Evolutionary conservation across 148 eudicot species (phyloP).

Genomic region (Fagopyrum tataricum): DNA sequence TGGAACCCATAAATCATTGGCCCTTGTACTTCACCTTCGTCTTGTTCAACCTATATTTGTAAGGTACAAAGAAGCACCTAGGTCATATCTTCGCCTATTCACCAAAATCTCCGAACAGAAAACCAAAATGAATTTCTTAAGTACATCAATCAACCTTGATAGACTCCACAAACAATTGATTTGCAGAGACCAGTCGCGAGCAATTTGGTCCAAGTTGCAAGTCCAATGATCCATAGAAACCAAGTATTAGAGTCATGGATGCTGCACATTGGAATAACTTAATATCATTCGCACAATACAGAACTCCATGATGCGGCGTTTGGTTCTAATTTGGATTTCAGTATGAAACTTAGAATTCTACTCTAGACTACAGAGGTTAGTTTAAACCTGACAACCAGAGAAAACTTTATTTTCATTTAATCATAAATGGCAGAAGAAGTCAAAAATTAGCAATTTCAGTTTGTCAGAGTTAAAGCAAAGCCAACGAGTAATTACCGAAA

Average conservation of each 20-base stretch:
- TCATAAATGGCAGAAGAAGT: neutral
- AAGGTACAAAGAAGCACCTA: conserved; percentile 12
- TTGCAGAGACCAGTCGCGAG: conserved; percentile 34
- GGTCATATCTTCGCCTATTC: neutral
- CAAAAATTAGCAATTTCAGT: neutral
- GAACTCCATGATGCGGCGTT: neutral
- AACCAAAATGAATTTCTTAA: neutral
- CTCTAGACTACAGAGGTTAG: neutral
- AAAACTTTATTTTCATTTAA: neutral
- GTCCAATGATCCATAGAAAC: conserved; percentile 43
- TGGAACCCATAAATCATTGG: conserved; percentile 62
- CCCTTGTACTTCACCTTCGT: conserved; percentile 28
- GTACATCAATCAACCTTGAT: conserved; percentile 34
- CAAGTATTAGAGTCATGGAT: conserved; percentile 44
- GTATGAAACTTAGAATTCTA: neutral
- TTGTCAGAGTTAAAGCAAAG: neutral
- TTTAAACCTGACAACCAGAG: neutral
- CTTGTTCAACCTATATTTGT: conserved; percentile 35
- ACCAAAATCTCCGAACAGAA: conserved; percentile 1
- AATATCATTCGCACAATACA: neutral
- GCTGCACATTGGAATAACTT: conserved; percentile 28
- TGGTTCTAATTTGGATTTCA: neutral
- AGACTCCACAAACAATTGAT: conserved; percentile 38
- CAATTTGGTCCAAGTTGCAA: conserved; percentile 44
- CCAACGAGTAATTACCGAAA: conserved; percentile 32